Base-by-base conservation (phyloP, 495 filamentous ascomycete genomes). In the Glarea lozoyensis region DNA sequence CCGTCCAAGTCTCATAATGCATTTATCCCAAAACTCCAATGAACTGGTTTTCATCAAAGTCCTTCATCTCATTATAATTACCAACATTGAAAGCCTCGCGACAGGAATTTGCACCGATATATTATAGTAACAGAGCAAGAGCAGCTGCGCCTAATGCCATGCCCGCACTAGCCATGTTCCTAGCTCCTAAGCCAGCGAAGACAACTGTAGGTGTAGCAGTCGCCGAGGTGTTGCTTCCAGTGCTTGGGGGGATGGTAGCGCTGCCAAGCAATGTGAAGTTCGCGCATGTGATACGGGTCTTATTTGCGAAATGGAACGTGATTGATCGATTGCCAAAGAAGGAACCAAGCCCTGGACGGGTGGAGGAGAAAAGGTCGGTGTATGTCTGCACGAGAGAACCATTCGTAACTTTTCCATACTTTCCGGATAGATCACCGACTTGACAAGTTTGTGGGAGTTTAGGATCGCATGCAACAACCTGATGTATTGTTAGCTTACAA, bases 261-360 rank as follows among this genome's bases (percentile, higher is more conserved):
- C 15, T 29, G 13, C 21, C 25, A 3, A 43, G 4, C 19, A 37
- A 16, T 7, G 46, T 47, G 40, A 88, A 85, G 67, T 80, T 86
- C 54, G 79, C 81, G 63, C 84, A 89, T 1, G 75, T 68, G 51
- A 87, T 70, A 45, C 81, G 76, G 0, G 77, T 85, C 60, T 70
- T 79, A 65, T 85, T 85, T 44, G 65, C 63, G 50, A 67, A 73
- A 63, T 94, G 86, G 39, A 95, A 60, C 31, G 90, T 85, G 40
- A 94, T 55, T 35, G 80, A 86, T 39, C 79, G 72, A 67, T 89
- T 84, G 40, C 85, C 86, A 52, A 94, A 76, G 69, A 81, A 95
- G 38, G 83, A 66, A 23, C 65, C 69, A 18, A 67, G 60, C 18
- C 73, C 76, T 24, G 64, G 52, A 31, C 61, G 44, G 20, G 77